Conservation (phyloP, 768 basidiomycete genomes). For the Macrolepiota albuminosa region DNA sequence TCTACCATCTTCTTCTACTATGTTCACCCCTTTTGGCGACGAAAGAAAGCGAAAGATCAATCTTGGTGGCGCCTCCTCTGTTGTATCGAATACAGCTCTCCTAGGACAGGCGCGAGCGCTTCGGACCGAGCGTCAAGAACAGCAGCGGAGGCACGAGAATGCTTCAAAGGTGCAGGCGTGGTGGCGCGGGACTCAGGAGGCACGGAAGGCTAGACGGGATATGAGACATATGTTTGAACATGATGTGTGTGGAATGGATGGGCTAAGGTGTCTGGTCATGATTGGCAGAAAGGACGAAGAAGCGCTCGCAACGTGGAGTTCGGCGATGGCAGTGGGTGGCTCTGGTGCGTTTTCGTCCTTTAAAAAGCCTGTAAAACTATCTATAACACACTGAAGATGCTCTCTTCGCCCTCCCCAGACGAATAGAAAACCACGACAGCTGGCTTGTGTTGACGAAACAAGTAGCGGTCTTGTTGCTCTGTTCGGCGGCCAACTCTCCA, state of each 20-base stretch:
- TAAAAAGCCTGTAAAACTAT: not conserved
- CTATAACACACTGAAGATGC: slow-evolving; percentile 24
- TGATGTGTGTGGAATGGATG: slow-evolving; percentile 49
- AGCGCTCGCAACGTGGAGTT: slow-evolving; percentile 43
- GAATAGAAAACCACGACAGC: slow-evolving; percentile 32
- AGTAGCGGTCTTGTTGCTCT: slow-evolving; percentile 43
- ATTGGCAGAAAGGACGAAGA: slow-evolving; percentile 46
- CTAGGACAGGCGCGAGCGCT: slow-evolving; percentile 59
- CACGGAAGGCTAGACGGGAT: slow-evolving; percentile 33
- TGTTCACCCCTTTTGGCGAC: slow-evolving; percentile 2
- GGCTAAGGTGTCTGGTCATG: slow-evolving; percentile 61
- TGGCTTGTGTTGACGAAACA: slow-evolving; percentile 63
- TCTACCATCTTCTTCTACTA: not conserved
- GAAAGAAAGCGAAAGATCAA: slow-evolving; percentile 60
- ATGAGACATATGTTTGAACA: slow-evolving; percentile 46
- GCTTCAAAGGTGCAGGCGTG: slow-evolving; percentile 63
- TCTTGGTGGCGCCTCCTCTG: slow-evolving; percentile 59
- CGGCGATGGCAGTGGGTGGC: slow-evolving; percentile 25
- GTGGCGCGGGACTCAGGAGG: slow-evolving; percentile 55
- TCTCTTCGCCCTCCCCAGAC: slow-evolving; percentile 34
- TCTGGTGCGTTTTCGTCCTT: slow-evolving; percentile 20
- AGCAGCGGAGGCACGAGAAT: slow-evolving; percentile 50
- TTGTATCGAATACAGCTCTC: slow-evolving; percentile 49
- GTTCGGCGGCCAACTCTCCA: slow-evolving; percentile 43
- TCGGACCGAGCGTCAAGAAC: slow-evolving; percentile 52